phyloP scores from a whole-genome alignment of 345 rosid species.

The Sisymbrium irio region DNA sequence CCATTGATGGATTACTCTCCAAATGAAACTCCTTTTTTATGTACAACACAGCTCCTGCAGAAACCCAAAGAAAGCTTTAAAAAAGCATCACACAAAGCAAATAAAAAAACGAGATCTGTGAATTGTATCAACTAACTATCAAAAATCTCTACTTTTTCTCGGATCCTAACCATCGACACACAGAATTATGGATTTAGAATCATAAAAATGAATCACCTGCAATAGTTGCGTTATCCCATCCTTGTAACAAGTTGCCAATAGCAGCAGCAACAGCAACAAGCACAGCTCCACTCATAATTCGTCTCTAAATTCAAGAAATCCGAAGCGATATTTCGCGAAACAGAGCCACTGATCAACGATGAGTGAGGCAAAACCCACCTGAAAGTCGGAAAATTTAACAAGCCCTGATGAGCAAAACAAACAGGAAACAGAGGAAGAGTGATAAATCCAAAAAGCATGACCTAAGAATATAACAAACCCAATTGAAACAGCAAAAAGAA shows the following conservation, averaged over 20 bases:
- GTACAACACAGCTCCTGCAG: conserved; percentile 86
- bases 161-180: neutral
- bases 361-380: conserved; percentile 33
- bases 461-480: conserved; percentile 29
- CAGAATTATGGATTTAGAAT: neutral
- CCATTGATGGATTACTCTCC: conserved; percentile 67
- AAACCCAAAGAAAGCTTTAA: neutral
- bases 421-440: conserved; percentile 7
- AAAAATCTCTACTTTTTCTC: neutral
- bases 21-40: conserved; percentile 79
- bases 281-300: conserved; percentile 86
- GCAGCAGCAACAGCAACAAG: conserved; percentile 89
- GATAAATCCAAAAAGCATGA: conserved; percentile 19
- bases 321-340: conserved; percentile 22
- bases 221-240: conserved; percentile 99
- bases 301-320: conserved; percentile 11
- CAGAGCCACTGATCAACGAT: conserved; percentile 8
- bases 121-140: conserved; percentile 3
- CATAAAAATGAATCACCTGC: conserved; percentile 56
- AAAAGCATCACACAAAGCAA: conserved; percentile 10
- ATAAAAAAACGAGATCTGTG: neutral
- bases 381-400: conserved; percentile 33
- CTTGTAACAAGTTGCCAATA: conserved; percentile 92
- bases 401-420: conserved; percentile 7
- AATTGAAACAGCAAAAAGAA: conserved; percentile 16